Percentiles rank a stretch among this genome's conserved stretches.
Evolutionary conservation across 345 rosid species (phyloP).

Genomic region (Garcia nutans): DNA sequence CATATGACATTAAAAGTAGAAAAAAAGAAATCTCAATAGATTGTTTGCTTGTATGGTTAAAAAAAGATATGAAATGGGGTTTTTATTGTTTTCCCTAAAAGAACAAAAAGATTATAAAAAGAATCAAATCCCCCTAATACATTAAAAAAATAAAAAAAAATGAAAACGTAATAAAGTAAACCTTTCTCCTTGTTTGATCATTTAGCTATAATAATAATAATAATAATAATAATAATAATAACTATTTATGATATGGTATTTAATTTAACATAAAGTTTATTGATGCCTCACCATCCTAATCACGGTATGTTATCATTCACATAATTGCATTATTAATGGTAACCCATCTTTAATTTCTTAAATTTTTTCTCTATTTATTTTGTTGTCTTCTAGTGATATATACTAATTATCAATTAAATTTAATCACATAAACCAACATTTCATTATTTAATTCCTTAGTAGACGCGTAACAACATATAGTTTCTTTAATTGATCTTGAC

Average conservation of each 20-base stretch:
- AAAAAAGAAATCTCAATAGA: not conserved
- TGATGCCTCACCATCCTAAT: slow-evolving; percentile 14
- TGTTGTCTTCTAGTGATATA: not conserved
- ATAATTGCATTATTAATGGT: slow-evolving; percentile 4
- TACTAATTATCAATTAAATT: not conserved
- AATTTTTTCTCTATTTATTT: not conserved
- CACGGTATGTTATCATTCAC: slow-evolving; percentile 8
- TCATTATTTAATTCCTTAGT: slow-evolving; percentile 14
- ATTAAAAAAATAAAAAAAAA: too few species aligned
- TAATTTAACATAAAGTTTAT: not conserved
- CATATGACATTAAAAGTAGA: not conserved
- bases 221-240: too few species aligned
- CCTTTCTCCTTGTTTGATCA: not conserved
- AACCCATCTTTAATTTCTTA: not conserved
- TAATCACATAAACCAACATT: not conserved
- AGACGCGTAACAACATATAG: slow-evolving; percentile 20
- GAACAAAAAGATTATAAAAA: not conserved
- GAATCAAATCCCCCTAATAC: not conserved
- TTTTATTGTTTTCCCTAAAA: not conserved
- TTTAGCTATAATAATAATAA: not conserved
- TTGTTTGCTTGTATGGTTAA: too few species aligned
- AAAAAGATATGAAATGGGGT: not conserved
- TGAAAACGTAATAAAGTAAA: not conserved
- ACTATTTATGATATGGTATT: not conserved
- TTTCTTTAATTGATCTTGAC: slow-evolving; percentile 16